Percentiles rank a stretch among this genome's conserved stretches.
Conservation (phyloP, 2,329 filamentous ascomycete species). For the Ophiocordyceps camponoti-rufipedis region DNA sequence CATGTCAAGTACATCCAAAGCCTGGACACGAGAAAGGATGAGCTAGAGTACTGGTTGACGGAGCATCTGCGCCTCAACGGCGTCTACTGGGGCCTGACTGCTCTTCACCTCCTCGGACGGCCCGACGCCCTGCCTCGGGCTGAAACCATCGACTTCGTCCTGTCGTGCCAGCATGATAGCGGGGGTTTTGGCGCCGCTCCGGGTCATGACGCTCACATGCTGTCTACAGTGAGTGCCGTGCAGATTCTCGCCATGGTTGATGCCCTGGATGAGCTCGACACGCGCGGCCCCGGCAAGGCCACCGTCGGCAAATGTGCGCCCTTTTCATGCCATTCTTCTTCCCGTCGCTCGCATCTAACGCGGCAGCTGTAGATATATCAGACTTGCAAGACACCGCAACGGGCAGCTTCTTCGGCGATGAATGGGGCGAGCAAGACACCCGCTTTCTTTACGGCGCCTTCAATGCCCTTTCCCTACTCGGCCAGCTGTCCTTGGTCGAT, state of each 20-base stretch:
- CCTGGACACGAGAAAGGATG: slow-evolving; percentile 79
- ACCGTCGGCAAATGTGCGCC: slow-evolving; percentile 64
- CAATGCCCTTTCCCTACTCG: slow-evolving; percentile 73
- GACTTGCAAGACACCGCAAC: slow-evolving; percentile 60
- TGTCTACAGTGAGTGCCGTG: slow-evolving; percentile 88
- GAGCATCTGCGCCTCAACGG: slow-evolving; percentile 92
- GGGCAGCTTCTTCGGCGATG: slow-evolving; percentile 82
- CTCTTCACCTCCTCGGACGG: slow-evolving; percentile 66
- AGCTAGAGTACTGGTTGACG: slow-evolving; percentile 94
- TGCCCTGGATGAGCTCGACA: slow-evolving; percentile 68
- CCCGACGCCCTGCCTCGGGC: slow-evolving; percentile 67
- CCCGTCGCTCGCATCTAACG: slow-evolving; percentile 4
- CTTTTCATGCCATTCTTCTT: not conserved
- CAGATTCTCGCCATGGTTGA: slow-evolving; percentile 82
- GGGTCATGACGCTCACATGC: slow-evolving; percentile 86
- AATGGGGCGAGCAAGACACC: slow-evolving; percentile 94
- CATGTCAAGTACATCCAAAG: slow-evolving; percentile 90
- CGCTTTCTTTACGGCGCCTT: slow-evolving; percentile 84
- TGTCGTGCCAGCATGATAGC: slow-evolving; percentile 76
- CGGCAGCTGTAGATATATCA: slow-evolving; percentile 44
- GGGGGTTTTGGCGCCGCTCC: slow-evolving; percentile 91
- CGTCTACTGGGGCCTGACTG: slow-evolving; percentile 88
- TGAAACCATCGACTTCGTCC: slow-evolving; percentile 78
- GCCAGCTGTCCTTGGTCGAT: slow-evolving; percentile 54
- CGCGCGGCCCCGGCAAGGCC: slow-evolving; percentile 41